These are phyloP conservation scores for Backusella australiensis DNA, from an alignment of 192 early-diverging fungal species.

Conservation along the genomic window DNA sequence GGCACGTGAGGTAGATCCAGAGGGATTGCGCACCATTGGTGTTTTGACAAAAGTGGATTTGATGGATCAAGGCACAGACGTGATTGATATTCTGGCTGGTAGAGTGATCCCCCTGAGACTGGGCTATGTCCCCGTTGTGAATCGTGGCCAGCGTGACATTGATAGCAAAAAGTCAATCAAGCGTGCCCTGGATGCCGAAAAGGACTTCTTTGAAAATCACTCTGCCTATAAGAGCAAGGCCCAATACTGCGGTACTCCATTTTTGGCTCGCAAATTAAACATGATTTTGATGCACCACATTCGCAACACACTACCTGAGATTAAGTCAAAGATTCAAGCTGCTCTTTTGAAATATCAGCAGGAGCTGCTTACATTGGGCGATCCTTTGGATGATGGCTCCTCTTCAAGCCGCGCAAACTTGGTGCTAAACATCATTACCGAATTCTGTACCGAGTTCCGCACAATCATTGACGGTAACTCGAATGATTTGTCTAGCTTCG, in stretches of 20 bases:
- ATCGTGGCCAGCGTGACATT: constrained; percentile 98
- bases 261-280: constrained; percentile 94
- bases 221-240: constrained; percentile 95
- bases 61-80: constrained; percentile 99
- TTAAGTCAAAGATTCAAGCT: constrained; percentile 94
- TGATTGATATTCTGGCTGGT: constrained; percentile 97
- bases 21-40: constrained; percentile 96
- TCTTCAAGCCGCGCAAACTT: constrained; percentile 76
- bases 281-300: constrained; percentile 99
- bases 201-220: constrained; percentile 94
- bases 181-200: constrained; percentile 89
- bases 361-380: constrained; percentile 90
- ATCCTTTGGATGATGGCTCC: constrained; percentile 81
- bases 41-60: constrained; percentile 99
- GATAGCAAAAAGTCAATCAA: constrained; percentile 89
- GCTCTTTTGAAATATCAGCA: constrained; percentile 80
- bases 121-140: constrained; percentile 99
- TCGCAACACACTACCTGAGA: constrained; percentile 95
- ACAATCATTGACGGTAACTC: constrained; percentile 96
- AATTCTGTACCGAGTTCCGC: constrained; percentile 97
- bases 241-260: constrained; percentile 99
- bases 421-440: constrained; percentile 97
- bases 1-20: constrained; percentile 97
- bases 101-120: constrained; percentile 95
- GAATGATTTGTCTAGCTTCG: constrained; percentile 89